These are phyloP conservation scores for Asterophora parasitica DNA, from an alignment of 768 basidiomycete genomes.

Conservation along the genomic window DNA sequence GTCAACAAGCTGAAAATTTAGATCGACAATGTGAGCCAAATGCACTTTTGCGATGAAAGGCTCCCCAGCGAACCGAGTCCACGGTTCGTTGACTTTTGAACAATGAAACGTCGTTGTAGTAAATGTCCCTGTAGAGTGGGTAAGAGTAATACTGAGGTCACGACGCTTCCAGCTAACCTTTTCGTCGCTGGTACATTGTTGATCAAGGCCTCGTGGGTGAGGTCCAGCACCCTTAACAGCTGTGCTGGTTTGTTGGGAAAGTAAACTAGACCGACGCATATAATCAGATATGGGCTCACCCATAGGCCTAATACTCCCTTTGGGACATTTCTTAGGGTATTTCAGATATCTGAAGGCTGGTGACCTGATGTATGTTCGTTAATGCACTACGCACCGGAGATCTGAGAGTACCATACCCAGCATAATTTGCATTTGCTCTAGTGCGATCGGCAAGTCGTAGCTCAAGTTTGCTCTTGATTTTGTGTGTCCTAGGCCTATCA, in stretches of 20 bases:
- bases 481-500: slow-evolving; percentile 4
- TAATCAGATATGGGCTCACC: slow-evolving; percentile 26
- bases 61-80: slow-evolving; percentile 50
- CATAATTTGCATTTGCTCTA: slow-evolving; percentile 16
- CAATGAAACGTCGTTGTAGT: slow-evolving; percentile 76
- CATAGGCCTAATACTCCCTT: slow-evolving; percentile 35
- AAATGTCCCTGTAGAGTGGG: slow-evolving; percentile 62
- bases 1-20: slow-evolving; percentile 64
- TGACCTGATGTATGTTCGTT: slow-evolving; percentile 9
- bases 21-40: background rate
- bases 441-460: slow-evolving; percentile 31
- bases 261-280: slow-evolving; percentile 2
- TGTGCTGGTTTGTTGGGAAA: slow-evolving; percentile 48
- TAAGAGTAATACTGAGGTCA: slow-evolving; percentile 7
- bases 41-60: background rate
- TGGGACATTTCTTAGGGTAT: slow-evolving; percentile 31
- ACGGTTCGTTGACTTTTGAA: slow-evolving; percentile 79
- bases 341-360: slow-evolving; percentile 21
- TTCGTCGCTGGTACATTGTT: slow-evolving; percentile 57
- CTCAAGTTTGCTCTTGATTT: slow-evolving; percentile 25
- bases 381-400: background rate
- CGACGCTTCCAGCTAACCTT: slow-evolving; percentile 34
- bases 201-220: slow-evolving; percentile 63
- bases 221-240: slow-evolving; percentile 59
- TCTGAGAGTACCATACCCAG: slow-evolving; percentile 21